Base-by-base conservation (phyloP, 352 stramenopile species). In the Phytophthora brassicae region DNA sequence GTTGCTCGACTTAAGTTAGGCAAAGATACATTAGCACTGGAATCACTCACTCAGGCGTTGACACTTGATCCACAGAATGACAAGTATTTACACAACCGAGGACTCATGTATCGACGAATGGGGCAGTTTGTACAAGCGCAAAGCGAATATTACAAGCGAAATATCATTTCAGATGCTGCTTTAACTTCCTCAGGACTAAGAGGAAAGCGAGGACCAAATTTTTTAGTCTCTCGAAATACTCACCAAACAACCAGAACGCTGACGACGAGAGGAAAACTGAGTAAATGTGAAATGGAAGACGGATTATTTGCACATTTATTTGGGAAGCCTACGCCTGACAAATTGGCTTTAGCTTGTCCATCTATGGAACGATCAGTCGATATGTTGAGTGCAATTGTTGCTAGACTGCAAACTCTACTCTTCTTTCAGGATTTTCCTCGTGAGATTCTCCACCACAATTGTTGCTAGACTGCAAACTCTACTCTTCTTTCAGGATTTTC, bases 401-500 rank as follows among this genome's bases (percentile, higher is more conserved):
- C 70, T 11, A 66, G 77, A 11, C 70, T 91, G 7, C 75, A 85
- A 60, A 74, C 70, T 13, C 61, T 84, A 23, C 60, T 86, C 14
- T 86, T 89, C 56, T 91, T 91, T 51, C 79, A 89, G 42, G 75
- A 88, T 24, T 91, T 91, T 23, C 68, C 82, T 8, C 29, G 31
- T 11, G 54, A 74, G 1, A 67, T 82, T 29, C 71, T 92, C 2
- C 31, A 39, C 0, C 56, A 72, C 58, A 3, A 77, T 89, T n/a
- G 72, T 83, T 13, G 66, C 70, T 11, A 66, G 77, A 11, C 70
- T 91, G 7, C 75, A 85, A 60, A 74, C 70, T 13, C 61, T 84
- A 23, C 60, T 86, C 14, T 86, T 89, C 56, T 91, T 91, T 51
- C 79, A 89, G 42, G 75, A 88, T 24, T 91, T 91, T 23, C 68